Conservation (phyloP, 2,329 filamentous ascomycete genomes). For the Ceratocystis alfenasii region DNA sequence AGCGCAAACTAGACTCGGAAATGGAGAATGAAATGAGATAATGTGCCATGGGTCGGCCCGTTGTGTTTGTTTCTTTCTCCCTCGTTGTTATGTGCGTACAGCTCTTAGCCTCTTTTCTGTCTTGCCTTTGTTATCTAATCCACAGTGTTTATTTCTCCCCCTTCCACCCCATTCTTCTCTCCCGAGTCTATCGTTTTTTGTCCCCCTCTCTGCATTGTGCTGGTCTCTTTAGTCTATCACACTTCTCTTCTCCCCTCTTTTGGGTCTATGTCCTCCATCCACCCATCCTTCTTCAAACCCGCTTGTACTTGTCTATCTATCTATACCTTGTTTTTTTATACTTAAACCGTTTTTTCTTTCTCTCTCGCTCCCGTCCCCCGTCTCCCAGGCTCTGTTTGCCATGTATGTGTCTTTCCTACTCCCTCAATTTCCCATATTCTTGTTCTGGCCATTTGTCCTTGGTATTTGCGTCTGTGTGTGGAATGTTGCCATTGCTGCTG, state of each 20-base stretch:
- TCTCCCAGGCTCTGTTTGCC: too few species aligned
- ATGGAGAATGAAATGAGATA: neutral
- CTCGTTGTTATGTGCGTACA: too few species aligned
- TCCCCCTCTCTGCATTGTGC: neutral
- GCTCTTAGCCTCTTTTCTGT: too few species aligned
- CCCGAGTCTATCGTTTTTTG: neutral
- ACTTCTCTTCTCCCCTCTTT: neutral
- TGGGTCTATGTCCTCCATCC: neutral
- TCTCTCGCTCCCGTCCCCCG: too few species aligned
- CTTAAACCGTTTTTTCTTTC: neutral
- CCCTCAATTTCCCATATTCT: neutral
- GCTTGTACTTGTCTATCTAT: slow-evolving; percentile 10
- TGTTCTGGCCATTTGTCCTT: too few species aligned
- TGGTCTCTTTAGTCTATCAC: neutral
- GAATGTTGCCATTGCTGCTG: too few species aligned
- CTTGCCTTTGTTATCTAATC: too few species aligned
- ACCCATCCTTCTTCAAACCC: neutral
- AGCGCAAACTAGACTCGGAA: neutral
- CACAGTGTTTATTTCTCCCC: neutral
- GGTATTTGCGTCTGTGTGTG: too few species aligned
- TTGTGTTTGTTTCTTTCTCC: neutral
- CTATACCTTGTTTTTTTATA: slow-evolving; percentile 4
- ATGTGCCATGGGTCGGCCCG: neutral
- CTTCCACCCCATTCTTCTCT: neutral
- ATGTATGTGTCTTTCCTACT: slow-evolving; percentile 4